phyloP scores from a whole-genome alignment of 2,329 filamentous ascomycete species.

The Xylaria sp. region DNA sequence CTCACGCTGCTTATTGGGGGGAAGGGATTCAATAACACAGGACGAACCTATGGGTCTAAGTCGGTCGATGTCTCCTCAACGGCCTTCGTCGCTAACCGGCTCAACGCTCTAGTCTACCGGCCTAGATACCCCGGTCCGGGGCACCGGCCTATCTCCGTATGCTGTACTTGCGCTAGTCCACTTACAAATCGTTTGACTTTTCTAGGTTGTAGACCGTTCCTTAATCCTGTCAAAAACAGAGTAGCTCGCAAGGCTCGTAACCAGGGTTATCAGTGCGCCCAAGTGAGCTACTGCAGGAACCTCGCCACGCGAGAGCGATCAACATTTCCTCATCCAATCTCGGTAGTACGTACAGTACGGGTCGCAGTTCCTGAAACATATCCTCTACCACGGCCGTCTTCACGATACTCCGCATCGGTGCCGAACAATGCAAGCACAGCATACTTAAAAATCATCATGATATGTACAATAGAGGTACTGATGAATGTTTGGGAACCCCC shows the following conservation, averaged over 20 bases:
- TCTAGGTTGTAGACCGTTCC: neutral
- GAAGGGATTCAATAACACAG: neutral
- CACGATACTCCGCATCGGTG: neutral
- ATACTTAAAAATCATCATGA: neutral
- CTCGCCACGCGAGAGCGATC: constrained; percentile 6
- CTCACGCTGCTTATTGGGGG: constrained; percentile 1
- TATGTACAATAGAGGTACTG: neutral
- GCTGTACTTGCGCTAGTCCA: neutral
- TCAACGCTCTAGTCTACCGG: constrained; percentile 1
- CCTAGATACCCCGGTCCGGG: constrained; percentile 7
- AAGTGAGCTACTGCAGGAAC: constrained; percentile 26
- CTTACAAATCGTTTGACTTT: constrained; percentile 5
- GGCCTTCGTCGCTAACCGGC: neutral
- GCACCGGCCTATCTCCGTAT: constrained; percentile 8
- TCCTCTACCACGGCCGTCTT: neutral
- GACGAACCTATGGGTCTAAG: neutral
- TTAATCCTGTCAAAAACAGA: constrained; percentile 1
- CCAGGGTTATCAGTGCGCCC: neutral
- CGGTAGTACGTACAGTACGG: neutral
- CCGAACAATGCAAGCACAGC: no score
- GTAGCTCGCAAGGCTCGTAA: constrained; percentile 1
- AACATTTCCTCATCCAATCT: constrained; percentile 7
- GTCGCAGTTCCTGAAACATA: constrained; percentile 1
- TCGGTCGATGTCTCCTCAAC: neutral
- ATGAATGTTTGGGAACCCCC: neutral